Base-by-base conservation (phyloP, 1,284 basidiomycete genomes). In the Anthracocystis panici-leucophaei region DNA sequence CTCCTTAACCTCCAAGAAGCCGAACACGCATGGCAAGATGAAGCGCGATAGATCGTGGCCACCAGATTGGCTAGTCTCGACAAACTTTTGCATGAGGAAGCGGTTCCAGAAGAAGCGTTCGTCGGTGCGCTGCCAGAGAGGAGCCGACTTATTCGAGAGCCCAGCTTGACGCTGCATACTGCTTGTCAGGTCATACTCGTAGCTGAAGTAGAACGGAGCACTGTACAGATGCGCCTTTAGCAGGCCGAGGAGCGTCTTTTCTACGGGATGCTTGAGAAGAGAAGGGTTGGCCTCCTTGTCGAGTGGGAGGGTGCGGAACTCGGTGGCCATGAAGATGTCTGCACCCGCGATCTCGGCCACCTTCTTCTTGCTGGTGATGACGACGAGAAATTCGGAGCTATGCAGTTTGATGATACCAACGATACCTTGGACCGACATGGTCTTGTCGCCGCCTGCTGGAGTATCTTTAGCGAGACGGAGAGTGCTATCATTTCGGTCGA, bases 81-180 rank as follows among this genome's bases (percentile, higher is more conserved):
- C 75, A 20, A 84, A 53, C 20, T 71, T 77, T 21, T 69, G 60
- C 65, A 79, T 73, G 40, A 84, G 87, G 74, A 87, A 93, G 89
- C 91, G 92, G 87, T 99, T 99, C 96, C 96, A 99, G 87, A 98
- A 99, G 88, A 99, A 99, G 74, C 96, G 90, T 82, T 97, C 94
- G 80, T 99, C 96, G 33, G 92, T 92, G 90, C 82, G 76, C 64
- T 86, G 79, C 91, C 90, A 95, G 73, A 91, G 87, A 27, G 90
- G 88, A 83, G 87, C 89, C 45, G 87, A 85, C 46, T 89, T 87
- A 67, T 87, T 86, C 14, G 51, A 45, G n/a, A 77, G 16, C 10
- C 57, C 86, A 88, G 90, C 91, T 86, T 98, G 95, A 53, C 90
- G 89, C 88, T 99, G 95, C 76, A 98, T 86, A 60, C 92, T 89